Conservation (phyloP, 768 basidiomycete species). For the Leccinum disarticulatum region DNA sequence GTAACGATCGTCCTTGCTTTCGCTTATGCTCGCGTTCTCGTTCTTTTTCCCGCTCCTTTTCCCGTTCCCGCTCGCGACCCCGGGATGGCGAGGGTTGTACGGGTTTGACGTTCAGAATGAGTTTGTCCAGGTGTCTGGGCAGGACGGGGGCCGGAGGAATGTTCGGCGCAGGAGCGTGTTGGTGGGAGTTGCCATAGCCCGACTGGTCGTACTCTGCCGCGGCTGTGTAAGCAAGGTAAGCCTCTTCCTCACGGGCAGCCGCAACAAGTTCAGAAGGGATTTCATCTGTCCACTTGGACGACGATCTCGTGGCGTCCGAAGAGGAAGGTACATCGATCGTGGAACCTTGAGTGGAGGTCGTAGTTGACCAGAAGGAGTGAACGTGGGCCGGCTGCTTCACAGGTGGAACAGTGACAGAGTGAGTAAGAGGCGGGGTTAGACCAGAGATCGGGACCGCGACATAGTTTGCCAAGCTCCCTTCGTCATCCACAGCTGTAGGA, state of each 20-base stretch:
- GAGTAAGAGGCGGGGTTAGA: constrained; percentile 32
- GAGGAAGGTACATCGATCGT: constrained; percentile 27
- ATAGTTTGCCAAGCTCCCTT: constrained; percentile 93
- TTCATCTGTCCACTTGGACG: constrained; percentile 66
- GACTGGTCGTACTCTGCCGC: constrained; percentile 35
- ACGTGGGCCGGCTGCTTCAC: constrained; percentile 28
- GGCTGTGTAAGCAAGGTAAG: constrained; percentile 50
- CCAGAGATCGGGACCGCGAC: constrained; percentile 52
- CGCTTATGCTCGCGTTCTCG: constrained; percentile 33
- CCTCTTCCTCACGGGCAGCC: constrained; percentile 84
- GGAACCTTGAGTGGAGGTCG: constrained; percentile 34
- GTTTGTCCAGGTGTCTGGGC: constrained; percentile 90
- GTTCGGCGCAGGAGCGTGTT: constrained; percentile 59
- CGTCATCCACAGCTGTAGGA: constrained; percentile 91
- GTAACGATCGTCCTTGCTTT: constrained; percentile 33
- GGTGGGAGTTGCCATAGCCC: constrained; percentile 36
- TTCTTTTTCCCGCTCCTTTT: constrained; percentile 36
- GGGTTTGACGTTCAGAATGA: constrained; percentile 71
- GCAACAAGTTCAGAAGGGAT: constrained; percentile 77
- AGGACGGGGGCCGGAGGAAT: constrained; percentile 87
- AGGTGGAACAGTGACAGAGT: constrained; percentile 36
- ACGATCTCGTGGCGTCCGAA: constrained; percentile 31
- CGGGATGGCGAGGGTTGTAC: constrained; percentile 33
- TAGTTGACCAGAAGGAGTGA: constrained; percentile 46
- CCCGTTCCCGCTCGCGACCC: constrained; percentile 36